These are phyloP conservation scores for Entonaema liquescens DNA, from an alignment of 495 filamentous ascomycete genomes.

Conservation along the genomic window DNA sequence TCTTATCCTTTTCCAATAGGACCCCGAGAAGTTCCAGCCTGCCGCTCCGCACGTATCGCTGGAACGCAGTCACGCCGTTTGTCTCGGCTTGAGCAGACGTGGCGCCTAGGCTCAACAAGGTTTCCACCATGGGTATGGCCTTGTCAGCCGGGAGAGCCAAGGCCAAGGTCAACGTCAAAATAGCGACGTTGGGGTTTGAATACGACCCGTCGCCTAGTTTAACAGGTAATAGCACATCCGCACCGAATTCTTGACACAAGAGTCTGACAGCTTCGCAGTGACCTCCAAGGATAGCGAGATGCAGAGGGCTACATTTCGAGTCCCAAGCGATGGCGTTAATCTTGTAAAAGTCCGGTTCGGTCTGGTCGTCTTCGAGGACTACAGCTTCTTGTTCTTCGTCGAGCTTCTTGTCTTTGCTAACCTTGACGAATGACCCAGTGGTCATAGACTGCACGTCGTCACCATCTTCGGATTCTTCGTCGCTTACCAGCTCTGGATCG, in stretches of 20 bases:
- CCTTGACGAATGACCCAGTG: conserved; percentile 74
- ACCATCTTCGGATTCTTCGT: conserved; percentile 48
- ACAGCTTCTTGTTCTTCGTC: no score
- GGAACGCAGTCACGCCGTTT: conserved; percentile 65
- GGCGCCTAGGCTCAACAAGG: conserved; percentile 73
- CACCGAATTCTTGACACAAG: conserved; percentile 76
- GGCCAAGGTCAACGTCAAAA: conserved; percentile 71
- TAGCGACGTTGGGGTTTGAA: conserved; percentile 60
- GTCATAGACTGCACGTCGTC: conserved; percentile 58
- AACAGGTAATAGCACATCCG: conserved; percentile 75
- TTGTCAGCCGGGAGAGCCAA: conserved; percentile 66
- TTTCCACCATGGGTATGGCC: conserved; percentile 65
- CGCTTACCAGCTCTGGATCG: conserved; percentile 51
- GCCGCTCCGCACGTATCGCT: conserved; percentile 60
- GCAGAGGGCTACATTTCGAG: conserved; percentile 71
- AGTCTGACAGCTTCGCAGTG: conserved; percentile 71
- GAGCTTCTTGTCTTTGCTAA: conserved; percentile 57
- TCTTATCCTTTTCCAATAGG: conserved; percentile 63
- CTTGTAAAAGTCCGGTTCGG: conserved; percentile 80
- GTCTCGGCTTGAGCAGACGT: conserved; percentile 76
- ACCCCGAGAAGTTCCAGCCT: conserved; percentile 63
- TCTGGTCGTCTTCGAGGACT: conserved; percentile 62
- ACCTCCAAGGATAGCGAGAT: conserved; percentile 77
- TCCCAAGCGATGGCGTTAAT: conserved; percentile 82
- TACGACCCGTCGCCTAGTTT: conserved; percentile 59